Conservation (phyloP, 169 alveolate genomes). For the Eimeria praecox region DNA sequence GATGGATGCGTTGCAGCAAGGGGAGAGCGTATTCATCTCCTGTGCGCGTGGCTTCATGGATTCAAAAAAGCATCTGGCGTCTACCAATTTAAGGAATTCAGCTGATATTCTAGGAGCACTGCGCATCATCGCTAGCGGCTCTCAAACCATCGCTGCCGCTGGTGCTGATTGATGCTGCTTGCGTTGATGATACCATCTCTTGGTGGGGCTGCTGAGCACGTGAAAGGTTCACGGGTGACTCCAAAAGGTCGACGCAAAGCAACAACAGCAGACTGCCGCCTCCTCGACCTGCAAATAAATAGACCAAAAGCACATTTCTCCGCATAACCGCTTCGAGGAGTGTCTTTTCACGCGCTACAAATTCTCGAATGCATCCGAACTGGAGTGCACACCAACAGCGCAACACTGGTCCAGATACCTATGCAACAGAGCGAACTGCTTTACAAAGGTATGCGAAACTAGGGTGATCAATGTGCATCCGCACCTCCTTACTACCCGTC, state of each 20-base stretch:
- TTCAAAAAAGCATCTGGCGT: not conserved
- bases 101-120: not conserved
- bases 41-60: not conserved
- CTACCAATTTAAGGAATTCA: not conserved
- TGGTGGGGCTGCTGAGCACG: not conserved
- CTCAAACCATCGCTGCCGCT: not conserved
- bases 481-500: conserved; percentile 35
- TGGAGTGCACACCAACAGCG: not conserved
- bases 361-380: not conserved
- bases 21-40: not conserved
- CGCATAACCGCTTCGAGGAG: not conserved
- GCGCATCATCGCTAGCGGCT: not conserved
- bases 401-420: not conserved
- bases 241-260: not conserved
- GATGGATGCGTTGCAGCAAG: not conserved
- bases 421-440: not conserved
- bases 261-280: not conserved
- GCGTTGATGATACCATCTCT: not conserved
- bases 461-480: not conserved
- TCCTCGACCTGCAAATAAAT: not conserved
- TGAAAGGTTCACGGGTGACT: not conserved
- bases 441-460: not conserved
- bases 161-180: not conserved
- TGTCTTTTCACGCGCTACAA: not conserved
- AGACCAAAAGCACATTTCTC: not conserved